Conservation (phyloP, 169 alveolate genomes). For the Amoebophrya sp. region DNA sequence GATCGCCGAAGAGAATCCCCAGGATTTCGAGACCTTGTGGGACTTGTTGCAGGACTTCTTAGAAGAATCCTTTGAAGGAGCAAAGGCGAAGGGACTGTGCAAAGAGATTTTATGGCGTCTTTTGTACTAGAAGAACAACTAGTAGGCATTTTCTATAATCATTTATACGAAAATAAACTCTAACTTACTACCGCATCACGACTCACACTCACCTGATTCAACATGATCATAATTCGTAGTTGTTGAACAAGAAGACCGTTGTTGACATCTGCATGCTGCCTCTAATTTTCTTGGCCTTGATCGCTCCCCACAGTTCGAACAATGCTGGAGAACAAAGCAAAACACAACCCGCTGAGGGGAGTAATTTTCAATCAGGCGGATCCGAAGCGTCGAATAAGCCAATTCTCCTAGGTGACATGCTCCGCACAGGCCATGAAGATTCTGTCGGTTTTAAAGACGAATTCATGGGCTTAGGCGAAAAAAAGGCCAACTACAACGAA, state of each 20-base stretch:
- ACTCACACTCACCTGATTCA: not conserved
- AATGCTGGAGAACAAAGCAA: too few relatives aligned
- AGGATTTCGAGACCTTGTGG: not conserved
- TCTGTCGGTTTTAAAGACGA: conserved; percentile 45
- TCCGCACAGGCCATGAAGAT: not conserved
- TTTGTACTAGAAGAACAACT: too few relatives aligned
- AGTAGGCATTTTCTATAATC: too few relatives aligned
- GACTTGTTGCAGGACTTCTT: not conserved
- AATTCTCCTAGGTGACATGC: not conserved
- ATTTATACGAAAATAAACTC: too few relatives aligned
- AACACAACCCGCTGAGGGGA: too few relatives aligned
- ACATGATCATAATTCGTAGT: not conserved
- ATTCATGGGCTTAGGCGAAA: conserved; percentile 56
- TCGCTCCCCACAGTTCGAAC: too few relatives aligned
- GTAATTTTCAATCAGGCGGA: too few relatives aligned
- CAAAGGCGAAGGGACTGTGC: not conserved
- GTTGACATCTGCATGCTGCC: too few relatives aligned
- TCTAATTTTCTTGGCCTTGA: too few relatives aligned
- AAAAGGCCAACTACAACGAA: conserved; percentile 55
- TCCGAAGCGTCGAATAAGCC: not conserved
- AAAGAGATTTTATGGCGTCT: too few relatives aligned
- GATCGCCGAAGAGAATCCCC: not conserved
- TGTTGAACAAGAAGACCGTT: too few relatives aligned
- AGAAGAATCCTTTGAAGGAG: not conserved
- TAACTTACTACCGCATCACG: too few relatives aligned